Evolutionary conservation across 2,329 filamentous ascomycete species (phyloP).

Genomic region (Pestalotiopsis sp.): DNA sequence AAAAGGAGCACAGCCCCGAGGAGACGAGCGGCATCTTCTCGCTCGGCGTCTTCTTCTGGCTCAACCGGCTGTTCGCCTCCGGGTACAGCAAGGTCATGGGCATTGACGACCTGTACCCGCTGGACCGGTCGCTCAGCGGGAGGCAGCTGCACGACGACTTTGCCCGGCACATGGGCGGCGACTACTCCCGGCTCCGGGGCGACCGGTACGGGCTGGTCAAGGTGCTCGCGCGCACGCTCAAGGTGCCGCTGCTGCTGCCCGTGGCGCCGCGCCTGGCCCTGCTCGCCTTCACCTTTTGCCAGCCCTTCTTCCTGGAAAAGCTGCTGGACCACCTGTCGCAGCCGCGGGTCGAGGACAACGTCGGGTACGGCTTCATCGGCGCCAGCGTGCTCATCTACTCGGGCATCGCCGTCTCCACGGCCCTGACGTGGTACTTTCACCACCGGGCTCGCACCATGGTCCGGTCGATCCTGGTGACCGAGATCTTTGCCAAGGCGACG

Average conservation of each 20-base stretch:
- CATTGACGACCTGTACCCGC: slow-evolving; percentile 32
- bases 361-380: slow-evolving; percentile 14
- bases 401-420: slow-evolving; percentile 7
- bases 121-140: slow-evolving; percentile 23
- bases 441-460: slow-evolving; percentile 23
- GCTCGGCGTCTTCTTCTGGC: slow-evolving; percentile 32
- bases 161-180: slow-evolving; percentile 13
- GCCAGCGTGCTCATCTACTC: slow-evolving; percentile 10
- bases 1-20: slow-evolving; percentile 38
- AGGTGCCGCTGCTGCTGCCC: slow-evolving; percentile 23
- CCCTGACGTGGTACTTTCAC: slow-evolving; percentile 30
- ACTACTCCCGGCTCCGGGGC: slow-evolving; percentile 13
- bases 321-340: slow-evolving; percentile 33
- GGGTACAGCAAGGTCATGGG: slow-evolving; percentile 34
- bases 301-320: slow-evolving; percentile 43
- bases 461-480: slow-evolving; percentile 33
- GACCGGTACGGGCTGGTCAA: slow-evolving; percentile 6
- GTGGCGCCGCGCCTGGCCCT: slow-evolving; percentile 32
- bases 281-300: slow-evolving; percentile 42
- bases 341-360: slow-evolving; percentile 10
- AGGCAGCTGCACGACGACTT: slow-evolving; percentile 20
- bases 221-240: slow-evolving; percentile 19
- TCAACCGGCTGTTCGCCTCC: slow-evolving; percentile 29
- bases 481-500: slow-evolving; percentile 36
- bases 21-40: slow-evolving; percentile 32